Conservation (phyloP, 768 basidiomycete genomes). For the Suillus fuscotomentosus region DNA sequence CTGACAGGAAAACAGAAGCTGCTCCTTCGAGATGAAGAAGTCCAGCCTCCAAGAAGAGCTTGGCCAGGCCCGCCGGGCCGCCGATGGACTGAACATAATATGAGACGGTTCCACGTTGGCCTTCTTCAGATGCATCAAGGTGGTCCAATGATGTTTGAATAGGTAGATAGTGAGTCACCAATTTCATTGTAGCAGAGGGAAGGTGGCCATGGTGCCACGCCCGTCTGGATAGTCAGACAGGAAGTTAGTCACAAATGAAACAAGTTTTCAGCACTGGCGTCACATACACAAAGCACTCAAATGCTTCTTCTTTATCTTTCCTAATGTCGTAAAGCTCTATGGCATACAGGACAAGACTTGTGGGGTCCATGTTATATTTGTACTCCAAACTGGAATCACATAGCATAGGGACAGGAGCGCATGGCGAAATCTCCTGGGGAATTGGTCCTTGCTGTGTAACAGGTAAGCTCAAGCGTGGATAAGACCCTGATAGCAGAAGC, state of each 20-base stretch:
- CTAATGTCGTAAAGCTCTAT: constrained; percentile 74
- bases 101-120: constrained; percentile 47
- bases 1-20: constrained; percentile 65
- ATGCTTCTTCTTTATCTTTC: constrained; percentile 73
- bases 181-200: constrained; percentile 74
- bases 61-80: constrained; percentile 63
- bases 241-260: neutral
- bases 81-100: constrained; percentile 72
- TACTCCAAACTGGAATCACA: constrained; percentile 52
- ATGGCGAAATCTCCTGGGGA: constrained; percentile 57
- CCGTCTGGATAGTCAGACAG: constrained; percentile 45
- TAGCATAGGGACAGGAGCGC: constrained; percentile 48
- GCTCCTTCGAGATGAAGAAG: constrained; percentile 81
- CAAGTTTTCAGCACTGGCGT: neutral
- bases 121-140: constrained; percentile 34
- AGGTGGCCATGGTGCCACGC: constrained; percentile 80
- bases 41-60: constrained; percentile 76
- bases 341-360: constrained; percentile 70
- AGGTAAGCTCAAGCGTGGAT: neutral
- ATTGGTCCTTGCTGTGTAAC: constrained; percentile 46
- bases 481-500: neutral
- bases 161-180: constrained; percentile 72
- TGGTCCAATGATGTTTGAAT: constrained; percentile 43
- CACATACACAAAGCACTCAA: constrained; percentile 77
- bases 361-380: constrained; percentile 84